Evolutionary conservation across 257 asterid genomes (phyloP), one percentile per base, ranked within the genome.

Genomic region (Gentiana dahurica): DNA sequence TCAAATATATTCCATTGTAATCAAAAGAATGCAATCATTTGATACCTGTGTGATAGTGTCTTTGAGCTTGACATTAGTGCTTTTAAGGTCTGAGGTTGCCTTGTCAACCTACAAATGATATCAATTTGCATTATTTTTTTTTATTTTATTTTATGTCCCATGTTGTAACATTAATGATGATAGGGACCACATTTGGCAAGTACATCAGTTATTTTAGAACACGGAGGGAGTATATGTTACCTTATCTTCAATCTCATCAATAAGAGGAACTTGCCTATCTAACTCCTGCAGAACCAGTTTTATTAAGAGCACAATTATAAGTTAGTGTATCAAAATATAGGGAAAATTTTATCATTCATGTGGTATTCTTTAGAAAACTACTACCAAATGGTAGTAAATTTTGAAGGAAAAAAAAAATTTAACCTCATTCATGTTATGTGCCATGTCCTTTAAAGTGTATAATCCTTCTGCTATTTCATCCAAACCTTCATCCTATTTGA

Each of bases 181-280:
- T 4, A 10, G 32, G 7, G 6, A 13, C 32, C 15, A 10, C 5
- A 5, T 34, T 51, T 51, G 4, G 8, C 8, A 13, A 24, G 36
- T 5, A 15, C 10, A 3, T 15, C 7, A 0, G 3, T 6, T 8
- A 51, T n/a, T 24, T 51, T 9, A 39, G 45, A 4, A 8, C 45
- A 8, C 45, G 24, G 24, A 24, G 24, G 5, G 8, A 36, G 13
- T 61, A 62, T 44, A 37, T 57, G 78, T 63, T 60, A 87, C 96
- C 96, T 87, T 87, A 49, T 82, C 65, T 66, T 85, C 97, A 54
- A 88, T 89, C 77, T 89, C 95, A 73, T 89, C 97, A 94, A 89
- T 77, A 49, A 89, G 84, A 61, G 94, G 86, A 65, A 83, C 87
- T 76, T 85, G 97, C 67, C 97, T 79, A 66, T 85, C 95, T 65